These are phyloP conservation scores for Fusarium brevicatenulatum DNA, from an alignment of 2,329 filamentous ascomycete genomes.

Conservation along the genomic window DNA sequence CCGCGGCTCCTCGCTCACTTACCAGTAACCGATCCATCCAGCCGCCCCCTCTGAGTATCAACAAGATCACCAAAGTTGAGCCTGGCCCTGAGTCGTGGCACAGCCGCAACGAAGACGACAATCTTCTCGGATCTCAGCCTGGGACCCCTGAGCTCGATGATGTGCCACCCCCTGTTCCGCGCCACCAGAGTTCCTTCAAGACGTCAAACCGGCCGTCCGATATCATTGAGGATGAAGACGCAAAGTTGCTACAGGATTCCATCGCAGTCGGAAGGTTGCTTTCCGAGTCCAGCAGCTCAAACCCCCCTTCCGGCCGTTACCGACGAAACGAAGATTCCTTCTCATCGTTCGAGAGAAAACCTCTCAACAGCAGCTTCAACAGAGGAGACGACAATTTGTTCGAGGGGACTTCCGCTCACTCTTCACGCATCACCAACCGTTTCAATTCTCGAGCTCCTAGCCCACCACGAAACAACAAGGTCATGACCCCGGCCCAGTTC, in stretches of 20 bases:
- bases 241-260: conserved; percentile 63
- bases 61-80: conserved; percentile 57
- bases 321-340: conserved; percentile 55
- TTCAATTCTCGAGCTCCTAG: conserved; percentile 49
- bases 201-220: conserved; percentile 51
- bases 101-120: conserved; percentile 60
- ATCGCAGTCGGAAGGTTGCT: conserved; percentile 61
- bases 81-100: conserved; percentile 60
- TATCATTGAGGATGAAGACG: conserved; percentile 62
- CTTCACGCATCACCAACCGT: conserved; percentile 51
- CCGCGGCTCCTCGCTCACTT: conserved; percentile 55
- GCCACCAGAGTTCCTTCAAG: conserved; percentile 50
- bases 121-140: conserved; percentile 55
- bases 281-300: conserved; percentile 36
- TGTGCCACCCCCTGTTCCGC: conserved; percentile 53
- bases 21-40: conserved; percentile 55
- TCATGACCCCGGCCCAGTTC: conserved; percentile 91
- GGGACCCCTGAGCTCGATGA: conserved; percentile 53
- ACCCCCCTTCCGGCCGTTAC: conserved; percentile 44
- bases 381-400: conserved; percentile 68
- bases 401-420: conserved; percentile 56
- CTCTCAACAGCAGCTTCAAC: conserved; percentile 46
- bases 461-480: conserved; percentile 72
- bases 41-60: conserved; percentile 61
- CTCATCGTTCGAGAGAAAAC: conserved; percentile 45